phyloP scores from a whole-genome alignment of 2,329 filamentous ascomycete genomes.

The Sclerotinia sclerotiorum region DNA sequence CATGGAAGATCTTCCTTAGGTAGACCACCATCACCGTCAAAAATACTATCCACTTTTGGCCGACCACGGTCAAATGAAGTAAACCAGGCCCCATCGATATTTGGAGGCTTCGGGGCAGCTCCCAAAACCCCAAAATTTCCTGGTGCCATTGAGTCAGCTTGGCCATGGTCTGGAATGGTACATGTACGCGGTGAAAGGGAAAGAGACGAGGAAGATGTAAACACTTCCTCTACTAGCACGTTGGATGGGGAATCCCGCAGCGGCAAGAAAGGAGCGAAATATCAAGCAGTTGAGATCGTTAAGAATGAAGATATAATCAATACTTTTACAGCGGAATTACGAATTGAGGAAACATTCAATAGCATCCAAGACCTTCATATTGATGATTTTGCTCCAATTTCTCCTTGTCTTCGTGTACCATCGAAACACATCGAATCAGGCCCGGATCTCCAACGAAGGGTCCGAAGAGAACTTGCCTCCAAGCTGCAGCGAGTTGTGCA shows the following conservation, averaged over 20 bases:
- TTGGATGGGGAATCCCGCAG: neutral
- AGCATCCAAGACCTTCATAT: constrained; percentile 33
- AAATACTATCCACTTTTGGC: constrained; percentile 8
- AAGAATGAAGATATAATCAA: constrained; percentile 36
- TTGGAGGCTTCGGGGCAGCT: constrained; percentile 33
- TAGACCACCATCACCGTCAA: constrained; percentile 21
- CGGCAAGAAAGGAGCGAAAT: constrained; percentile 36
- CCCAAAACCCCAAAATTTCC: constrained; percentile 55
- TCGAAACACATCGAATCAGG: constrained; percentile 59
- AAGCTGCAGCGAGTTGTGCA: constrained; percentile 24
- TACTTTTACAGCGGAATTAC: constrained; percentile 29
- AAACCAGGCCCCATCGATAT: constrained; percentile 38
- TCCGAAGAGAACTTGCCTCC: constrained; percentile 48
- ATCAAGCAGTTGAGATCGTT: constrained; percentile 33
- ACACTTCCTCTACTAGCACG: neutral
- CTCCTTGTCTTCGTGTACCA: constrained; percentile 54
- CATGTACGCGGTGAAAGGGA: constrained; percentile 58
- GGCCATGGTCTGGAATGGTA: constrained; percentile 64
- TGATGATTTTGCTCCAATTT: constrained; percentile 45
- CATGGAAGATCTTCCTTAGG: neutral
- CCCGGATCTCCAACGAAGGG: constrained; percentile 50
- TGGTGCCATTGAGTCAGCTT: constrained; percentile 65
- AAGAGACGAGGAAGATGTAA: neutral
- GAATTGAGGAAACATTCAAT: constrained; percentile 28
- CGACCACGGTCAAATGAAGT: constrained; percentile 29